Conservation (phyloP, 2,329 filamentous ascomycete species). For the Tricladium varicosporioides region DNA sequence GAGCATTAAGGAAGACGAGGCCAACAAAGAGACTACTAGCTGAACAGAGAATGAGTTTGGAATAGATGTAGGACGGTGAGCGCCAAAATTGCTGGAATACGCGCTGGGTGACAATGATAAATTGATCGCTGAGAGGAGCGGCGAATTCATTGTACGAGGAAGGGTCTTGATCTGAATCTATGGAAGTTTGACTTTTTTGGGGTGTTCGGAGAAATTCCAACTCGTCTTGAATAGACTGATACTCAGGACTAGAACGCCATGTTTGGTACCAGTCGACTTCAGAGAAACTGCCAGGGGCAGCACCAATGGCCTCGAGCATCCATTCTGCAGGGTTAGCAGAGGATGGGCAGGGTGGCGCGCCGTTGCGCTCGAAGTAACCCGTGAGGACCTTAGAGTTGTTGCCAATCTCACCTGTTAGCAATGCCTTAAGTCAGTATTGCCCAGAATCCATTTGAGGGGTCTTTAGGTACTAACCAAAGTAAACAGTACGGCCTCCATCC, state of each 20-base stretch:
- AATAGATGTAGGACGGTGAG: conserved; percentile 52
- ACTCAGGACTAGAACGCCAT: conserved; percentile 44
- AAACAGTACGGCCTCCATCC: conserved; percentile 72
- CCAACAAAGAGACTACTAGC: conserved; percentile 55
- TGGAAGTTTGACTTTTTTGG: conserved; percentile 38
- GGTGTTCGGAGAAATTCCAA: conserved; percentile 29
- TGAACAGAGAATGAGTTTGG: conserved; percentile 11
- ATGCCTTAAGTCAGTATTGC: no score
- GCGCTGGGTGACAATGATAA: conserved; percentile 51
- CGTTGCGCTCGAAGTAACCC: conserved; percentile 71
- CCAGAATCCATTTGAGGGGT: no score
- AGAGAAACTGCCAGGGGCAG: conserved; percentile 53
- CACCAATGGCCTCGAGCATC: conserved; percentile 63
- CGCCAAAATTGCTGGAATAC: conserved; percentile 63
- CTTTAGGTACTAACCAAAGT: conserved; percentile 48
- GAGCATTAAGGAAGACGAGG: conserved; percentile 65
- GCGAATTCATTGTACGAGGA: conserved; percentile 50
- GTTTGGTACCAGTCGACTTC: conserved; percentile 61
- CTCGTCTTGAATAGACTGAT: conserved; percentile 18
- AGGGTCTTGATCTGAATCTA: conserved; percentile 33
- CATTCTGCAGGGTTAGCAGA: conserved; percentile 78
- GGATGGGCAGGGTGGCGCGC: conserved; percentile 59
- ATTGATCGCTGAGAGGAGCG: conserved; percentile 54
- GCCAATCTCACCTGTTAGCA: conserved; percentile 58
- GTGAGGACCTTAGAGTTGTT: conserved; percentile 12